Conservation (phyloP, 2,329 filamentous ascomycete genomes). For the Epichloe uncinata region DNA sequence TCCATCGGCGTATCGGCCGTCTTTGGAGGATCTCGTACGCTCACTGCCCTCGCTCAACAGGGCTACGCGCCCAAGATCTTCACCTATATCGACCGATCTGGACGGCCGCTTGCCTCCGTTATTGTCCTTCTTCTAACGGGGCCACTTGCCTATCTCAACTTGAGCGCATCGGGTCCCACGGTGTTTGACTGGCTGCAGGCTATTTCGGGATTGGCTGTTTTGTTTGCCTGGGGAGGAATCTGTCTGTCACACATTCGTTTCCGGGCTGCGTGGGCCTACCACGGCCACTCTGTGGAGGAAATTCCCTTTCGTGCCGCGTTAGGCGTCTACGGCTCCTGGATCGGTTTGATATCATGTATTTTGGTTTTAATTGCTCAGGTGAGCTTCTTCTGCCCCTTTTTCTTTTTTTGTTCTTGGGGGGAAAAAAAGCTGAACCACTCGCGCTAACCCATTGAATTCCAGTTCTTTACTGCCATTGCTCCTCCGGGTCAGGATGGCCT, state of each 20-base stretch:
- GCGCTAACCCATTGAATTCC: constrained; percentile 3
- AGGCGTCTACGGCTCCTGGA: constrained; percentile 48
- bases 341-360: constrained; percentile 44
- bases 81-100: constrained; percentile 39
- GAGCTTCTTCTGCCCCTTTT: constrained; percentile 11
- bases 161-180: constrained; percentile 29
- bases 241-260: constrained; percentile 56
- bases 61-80: constrained; percentile 42
- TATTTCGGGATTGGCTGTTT: constrained; percentile 46
- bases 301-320: constrained; percentile 48
- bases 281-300: constrained; percentile 48
- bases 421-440: not conserved
- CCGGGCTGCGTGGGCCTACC: constrained; percentile 43
- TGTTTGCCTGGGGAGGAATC: constrained; percentile 55
- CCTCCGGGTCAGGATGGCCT: constrained; percentile 19
- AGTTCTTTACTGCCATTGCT: constrained; percentile 35
- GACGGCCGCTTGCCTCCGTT: constrained; percentile 36
- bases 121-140: constrained; percentile 31
- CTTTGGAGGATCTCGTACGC: constrained; percentile 41
- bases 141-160: constrained; percentile 33
- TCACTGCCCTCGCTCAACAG: constrained; percentile 41
- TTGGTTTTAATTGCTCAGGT: constrained; percentile 39
- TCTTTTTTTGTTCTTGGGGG: not conserved
- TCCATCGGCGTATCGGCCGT: constrained; percentile 41
- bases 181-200: constrained; percentile 54